These are phyloP conservation scores for Bonia amplexicaulis DNA, from an alignment of 176 grass and related monocot genomes.

Conservation along the genomic window DNA sequence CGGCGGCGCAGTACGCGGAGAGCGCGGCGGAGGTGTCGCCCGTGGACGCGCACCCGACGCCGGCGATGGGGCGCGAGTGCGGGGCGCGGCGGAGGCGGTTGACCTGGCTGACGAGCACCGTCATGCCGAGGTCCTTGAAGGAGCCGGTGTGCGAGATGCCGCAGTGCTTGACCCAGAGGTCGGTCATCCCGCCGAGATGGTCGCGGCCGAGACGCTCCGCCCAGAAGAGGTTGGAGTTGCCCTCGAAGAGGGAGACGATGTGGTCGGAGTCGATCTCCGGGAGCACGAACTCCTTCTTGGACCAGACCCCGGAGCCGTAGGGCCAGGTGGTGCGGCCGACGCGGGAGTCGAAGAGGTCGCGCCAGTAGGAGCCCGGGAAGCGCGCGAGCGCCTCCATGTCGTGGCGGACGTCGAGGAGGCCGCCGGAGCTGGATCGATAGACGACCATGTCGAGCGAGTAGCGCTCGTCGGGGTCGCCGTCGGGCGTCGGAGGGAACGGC, in stretches of 20 bases:
- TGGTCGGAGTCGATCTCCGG: slow-evolving; percentile 77
- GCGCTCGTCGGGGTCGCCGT: slow-evolving; percentile 38
- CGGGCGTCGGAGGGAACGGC: slow-evolving; percentile 33
- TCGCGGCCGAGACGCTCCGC: slow-evolving; percentile 83
- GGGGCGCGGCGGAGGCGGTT: slow-evolving; percentile 61
- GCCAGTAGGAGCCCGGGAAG: slow-evolving; percentile 65
- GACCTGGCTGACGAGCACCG: slow-evolving; percentile 77
- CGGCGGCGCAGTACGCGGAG: slow-evolving; percentile 87
- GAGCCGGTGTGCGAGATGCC: slow-evolving; percentile 97
- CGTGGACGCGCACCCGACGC: slow-evolving; percentile 80
- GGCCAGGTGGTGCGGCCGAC: slow-evolving; percentile 65
- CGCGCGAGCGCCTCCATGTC: slow-evolving; percentile 58
- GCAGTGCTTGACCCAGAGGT: slow-evolving; percentile 99
- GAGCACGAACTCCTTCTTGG: slow-evolving; percentile 97
- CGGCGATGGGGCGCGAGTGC: slow-evolving; percentile 56
- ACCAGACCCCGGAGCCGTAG: slow-evolving; percentile 95
- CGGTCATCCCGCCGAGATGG: slow-evolving; percentile 84
- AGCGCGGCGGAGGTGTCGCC: slow-evolving; percentile 93
- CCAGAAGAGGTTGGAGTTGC: slow-evolving; percentile 99
- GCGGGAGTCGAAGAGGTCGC: slow-evolving; percentile 68
- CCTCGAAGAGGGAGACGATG: slow-evolving; percentile 95
- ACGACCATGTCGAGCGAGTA: slow-evolving; percentile 73
- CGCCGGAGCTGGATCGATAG: slow-evolving; percentile 42
- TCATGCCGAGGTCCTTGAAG: slow-evolving; percentile 98
- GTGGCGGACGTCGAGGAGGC: slow-evolving; percentile 37